A percentile compares a stretch with the other conserved stretches of the same genome.
Conservation (phyloP, 2,329 filamentous ascomycete species). For the Trichothecium sympodiale region DNA sequence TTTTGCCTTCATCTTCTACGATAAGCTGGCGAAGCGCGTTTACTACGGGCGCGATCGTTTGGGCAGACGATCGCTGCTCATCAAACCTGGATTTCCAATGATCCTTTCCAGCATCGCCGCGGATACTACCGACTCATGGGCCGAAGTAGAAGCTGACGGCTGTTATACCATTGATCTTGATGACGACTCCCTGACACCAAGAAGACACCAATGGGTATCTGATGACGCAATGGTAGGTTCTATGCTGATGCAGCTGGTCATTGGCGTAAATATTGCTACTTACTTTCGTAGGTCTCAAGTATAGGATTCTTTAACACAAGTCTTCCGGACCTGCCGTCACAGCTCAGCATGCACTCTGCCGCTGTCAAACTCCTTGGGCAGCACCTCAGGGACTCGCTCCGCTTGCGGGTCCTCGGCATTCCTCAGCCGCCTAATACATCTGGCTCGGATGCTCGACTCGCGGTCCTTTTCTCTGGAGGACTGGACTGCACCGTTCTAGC, state of each 20-base stretch:
- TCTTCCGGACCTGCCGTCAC: conserved; percentile 22
- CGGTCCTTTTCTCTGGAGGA: conserved; percentile 86
- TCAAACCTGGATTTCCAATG: conserved; percentile 36
- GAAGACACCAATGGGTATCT: conserved; percentile 18
- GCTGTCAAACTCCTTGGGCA: conserved; percentile 42
- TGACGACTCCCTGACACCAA: conserved; percentile 6
- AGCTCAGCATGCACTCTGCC: conserved; percentile 21
- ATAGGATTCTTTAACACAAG: conserved; percentile 41
- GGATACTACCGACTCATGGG: conserved; percentile 42
- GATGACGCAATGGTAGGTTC: conserved; percentile 34
- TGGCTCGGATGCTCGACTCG: conserved; percentile 42
- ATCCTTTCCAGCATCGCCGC: conserved; percentile 63
- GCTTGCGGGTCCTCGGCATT: conserved; percentile 53
- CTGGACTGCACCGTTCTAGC: conserved; percentile 87
- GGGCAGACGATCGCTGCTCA: conserved; percentile 72
- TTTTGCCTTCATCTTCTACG: conserved; percentile 81
- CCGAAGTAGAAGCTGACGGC: conserved; percentile 76
- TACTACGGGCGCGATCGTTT: conserved; percentile 83
- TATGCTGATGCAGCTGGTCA: not conserved
- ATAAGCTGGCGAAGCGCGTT: conserved; percentile 47
- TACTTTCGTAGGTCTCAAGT: conserved; percentile 37
- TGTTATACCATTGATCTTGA: conserved; percentile 58
- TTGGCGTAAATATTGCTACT: conserved; percentile 24
- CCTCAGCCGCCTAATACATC: conserved; percentile 39
- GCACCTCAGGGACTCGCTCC: conserved; percentile 50